These are phyloP conservation scores for Metschnikowia lunata DNA, from an alignment of 805 yeast species.

Conservation along the genomic window DNA sequence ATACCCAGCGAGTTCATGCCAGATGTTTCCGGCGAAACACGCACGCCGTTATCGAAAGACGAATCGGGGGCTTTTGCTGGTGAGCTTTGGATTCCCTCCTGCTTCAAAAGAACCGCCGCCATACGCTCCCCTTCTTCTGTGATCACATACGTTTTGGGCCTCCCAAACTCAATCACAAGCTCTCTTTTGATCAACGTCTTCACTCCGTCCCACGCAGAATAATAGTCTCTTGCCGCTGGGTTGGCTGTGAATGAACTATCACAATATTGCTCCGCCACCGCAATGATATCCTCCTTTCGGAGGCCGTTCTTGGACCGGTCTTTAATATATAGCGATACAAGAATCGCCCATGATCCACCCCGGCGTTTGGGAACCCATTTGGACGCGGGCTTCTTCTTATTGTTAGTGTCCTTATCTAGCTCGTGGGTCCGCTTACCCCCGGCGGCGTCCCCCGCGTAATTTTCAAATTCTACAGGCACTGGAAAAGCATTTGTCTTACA, in stretches of 20 bases:
- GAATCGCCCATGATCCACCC: slow-evolving; percentile 82
- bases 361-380: slow-evolving; percentile 68
- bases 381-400: slow-evolving; percentile 6
- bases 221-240: slow-evolving; percentile 56
- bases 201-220: slow-evolving; percentile 73
- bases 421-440: slow-evolving; percentile 15
- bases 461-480: slow-evolving; percentile 37
- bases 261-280: slow-evolving; percentile 51
- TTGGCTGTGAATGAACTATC: slow-evolving; percentile 56
- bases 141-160: slow-evolving; percentile 56
- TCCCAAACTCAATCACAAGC: slow-evolving; percentile 51
- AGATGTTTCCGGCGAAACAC: slow-evolving; percentile 23
- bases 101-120: slow-evolving; percentile 52
- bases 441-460: slow-evolving; percentile 7
- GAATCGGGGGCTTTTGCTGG: slow-evolving; percentile 22
- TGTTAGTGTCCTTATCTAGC: slow-evolving; percentile 9
- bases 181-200: slow-evolving; percentile 60
- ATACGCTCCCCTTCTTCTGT: slow-evolving; percentile 67
- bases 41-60: slow-evolving; percentile 34
- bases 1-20: slow-evolving; percentile 1
- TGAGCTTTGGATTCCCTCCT: slow-evolving; percentile 32
- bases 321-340: slow-evolving; percentile 51
- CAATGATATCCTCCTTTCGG: slow-evolving; percentile 55
- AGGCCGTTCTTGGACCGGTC: slow-evolving; percentile 54
- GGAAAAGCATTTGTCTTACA: slow-evolving; percentile 51